Evolutionary conservation across 768 basidiomycete species (phyloP), one percentile per base, ranked within the genome.

Genomic region (Lentinus brumalis): DNA sequence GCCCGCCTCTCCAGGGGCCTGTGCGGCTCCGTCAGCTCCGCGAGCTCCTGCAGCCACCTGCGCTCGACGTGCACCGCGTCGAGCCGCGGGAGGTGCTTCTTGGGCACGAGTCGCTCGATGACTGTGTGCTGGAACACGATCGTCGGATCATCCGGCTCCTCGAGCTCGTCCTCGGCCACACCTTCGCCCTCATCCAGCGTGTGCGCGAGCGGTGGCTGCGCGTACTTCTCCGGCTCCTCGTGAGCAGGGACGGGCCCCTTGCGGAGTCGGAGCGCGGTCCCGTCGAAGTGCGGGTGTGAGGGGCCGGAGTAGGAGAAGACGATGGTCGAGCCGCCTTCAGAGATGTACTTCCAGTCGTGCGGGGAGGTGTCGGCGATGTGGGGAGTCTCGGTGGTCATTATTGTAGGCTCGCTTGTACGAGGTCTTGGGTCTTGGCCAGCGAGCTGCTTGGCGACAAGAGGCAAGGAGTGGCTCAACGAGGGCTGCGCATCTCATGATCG

Each of bases 261-360:
- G 57, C 89, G 83, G 56, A 98, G 76, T 10, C 96, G 85, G 29
- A 98, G 79, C 1, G 92, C 89, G 42, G 77, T 91, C 10, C 85
- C 84, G 53, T 81, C 73, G 70, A 88, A 89, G 8, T 71, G 59
- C 2, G 81, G 72, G 63, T 83, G 73, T 7, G 70, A 51, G 18
- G 83, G 78, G 0, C 94, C 92, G 10, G 69, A 65, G 70, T 96
- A 96, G 8, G 91, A 86, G 73, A 95, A 92, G 15, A 98, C 93
- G 66, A 94, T 85, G 6, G 92, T 90, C 18, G 93, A 90, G 18
- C 91, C 93, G n/a, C 96, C 96, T 77, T 98, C 96, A 0, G 93
- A 88, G 21, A 94, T 76, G 70, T 98, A 98, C 63, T 71, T 75
- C 95, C 96, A 98, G 72, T 91, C 77, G 11, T 51, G 57, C 1